Conservation (phyloP, 2,329 filamentous ascomycete species). For the Mariannaea elegans region DNA sequence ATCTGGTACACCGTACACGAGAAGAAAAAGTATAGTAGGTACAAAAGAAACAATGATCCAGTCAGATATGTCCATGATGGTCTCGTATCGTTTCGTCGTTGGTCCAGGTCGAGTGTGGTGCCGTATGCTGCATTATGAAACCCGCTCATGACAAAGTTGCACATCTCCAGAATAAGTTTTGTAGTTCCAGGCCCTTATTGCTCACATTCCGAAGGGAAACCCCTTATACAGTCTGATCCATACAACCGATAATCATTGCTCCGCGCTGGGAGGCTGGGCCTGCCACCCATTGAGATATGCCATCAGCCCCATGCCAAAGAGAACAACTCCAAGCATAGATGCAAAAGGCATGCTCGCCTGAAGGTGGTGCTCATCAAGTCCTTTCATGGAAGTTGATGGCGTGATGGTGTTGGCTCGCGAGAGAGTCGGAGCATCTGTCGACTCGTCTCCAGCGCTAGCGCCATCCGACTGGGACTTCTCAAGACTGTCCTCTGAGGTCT, state of each 20-base stretch:
- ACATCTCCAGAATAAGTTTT: conserved; percentile 34
- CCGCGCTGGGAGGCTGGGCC: conserved; percentile 44
- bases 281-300: conserved; percentile 88
- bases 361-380: conserved; percentile 54
- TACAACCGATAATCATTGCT: conserved; percentile 42
- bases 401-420: conserved; percentile 62
- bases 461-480: conserved; percentile 27
- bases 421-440: conserved; percentile 52
- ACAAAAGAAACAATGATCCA: conserved; percentile 40
- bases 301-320: conserved; percentile 86
- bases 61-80: conserved; percentile 44
- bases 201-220: conserved; percentile 22
- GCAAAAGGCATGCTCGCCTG: conserved; percentile 74
- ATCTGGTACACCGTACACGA: conserved; percentile 41
- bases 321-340: conserved; percentile 82
- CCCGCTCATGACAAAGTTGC: conserved; percentile 41
- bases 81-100: conserved; percentile 45
- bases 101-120: conserved; percentile 39
- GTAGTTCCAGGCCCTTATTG: conserved; percentile 26
- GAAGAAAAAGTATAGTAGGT: conserved; percentile 39
- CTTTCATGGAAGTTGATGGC: conserved; percentile 51
- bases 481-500: conserved; percentile 28
- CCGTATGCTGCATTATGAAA: conserved; percentile 44
- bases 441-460: conserved; percentile 42
- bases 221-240: conserved; percentile 28